A percentile compares a stretch with the other conserved stretches of the same genome.
Conservation (phyloP, 345 rosid genomes). For the Syzygium aqueum region DNA sequence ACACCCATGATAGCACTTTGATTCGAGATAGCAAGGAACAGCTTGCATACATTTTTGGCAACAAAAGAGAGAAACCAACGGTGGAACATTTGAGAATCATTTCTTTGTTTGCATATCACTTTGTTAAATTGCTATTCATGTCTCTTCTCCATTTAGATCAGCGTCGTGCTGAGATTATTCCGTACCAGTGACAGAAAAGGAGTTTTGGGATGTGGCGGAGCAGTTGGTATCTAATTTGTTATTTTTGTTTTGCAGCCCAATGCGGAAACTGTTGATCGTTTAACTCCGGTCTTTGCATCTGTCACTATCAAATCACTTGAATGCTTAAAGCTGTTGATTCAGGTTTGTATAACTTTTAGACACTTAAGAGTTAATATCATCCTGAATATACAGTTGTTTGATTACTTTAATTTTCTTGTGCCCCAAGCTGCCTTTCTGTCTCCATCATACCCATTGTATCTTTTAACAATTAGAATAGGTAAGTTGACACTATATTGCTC, state of each 20-base stretch:
- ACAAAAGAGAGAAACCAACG: not conserved
- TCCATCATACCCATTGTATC: not conserved
- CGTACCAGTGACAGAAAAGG: not conserved
- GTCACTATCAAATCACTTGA: constrained; percentile 73
- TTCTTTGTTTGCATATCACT: not conserved
- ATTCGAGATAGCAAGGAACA: not conserved
- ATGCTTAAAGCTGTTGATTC: constrained; percentile 60
- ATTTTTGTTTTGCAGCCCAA: constrained; percentile 54
- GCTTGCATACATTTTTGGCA: not conserved
- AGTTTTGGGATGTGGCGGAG: not conserved
- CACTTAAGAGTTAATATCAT: not conserved
- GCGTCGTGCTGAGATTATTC: not conserved
- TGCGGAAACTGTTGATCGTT: constrained; percentile 69
- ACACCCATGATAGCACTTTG: not conserved
- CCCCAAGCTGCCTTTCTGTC: not conserved
- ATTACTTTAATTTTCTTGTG: not conserved
- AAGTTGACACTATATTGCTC: not conserved
- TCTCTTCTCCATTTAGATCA: not conserved
- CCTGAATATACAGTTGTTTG: not conserved
- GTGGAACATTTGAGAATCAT: not conserved
- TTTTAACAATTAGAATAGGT: not conserved
- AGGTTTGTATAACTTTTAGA: constrained; percentile 34
- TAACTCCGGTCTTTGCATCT: constrained; percentile 73
- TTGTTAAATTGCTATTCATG: not conserved
- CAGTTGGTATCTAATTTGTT: not conserved